Evolutionary conservation across 345 rosid genomes (phyloP).

Genomic region (Microthlaspi erraticum): DNA sequence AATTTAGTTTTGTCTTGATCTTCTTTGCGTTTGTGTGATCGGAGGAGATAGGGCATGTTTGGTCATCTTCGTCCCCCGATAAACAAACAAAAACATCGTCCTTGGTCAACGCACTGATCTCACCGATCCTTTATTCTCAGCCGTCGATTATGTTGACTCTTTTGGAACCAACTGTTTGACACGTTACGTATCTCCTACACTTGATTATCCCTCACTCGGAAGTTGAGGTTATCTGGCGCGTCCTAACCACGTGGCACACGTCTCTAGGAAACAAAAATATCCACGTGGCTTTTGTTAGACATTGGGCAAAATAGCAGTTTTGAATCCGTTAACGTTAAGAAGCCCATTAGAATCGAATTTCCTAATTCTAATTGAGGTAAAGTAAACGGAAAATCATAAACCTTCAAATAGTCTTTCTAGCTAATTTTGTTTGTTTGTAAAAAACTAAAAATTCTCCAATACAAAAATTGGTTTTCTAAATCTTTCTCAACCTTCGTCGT

Average conservation of each 20-base stretch:
- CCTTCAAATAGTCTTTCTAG: not conserved
- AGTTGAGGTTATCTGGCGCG: slow-evolving; percentile 27
- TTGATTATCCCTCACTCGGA: slow-evolving; percentile 7
- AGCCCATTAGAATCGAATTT: not conserved
- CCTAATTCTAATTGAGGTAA: not conserved
- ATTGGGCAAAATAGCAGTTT: not conserved
- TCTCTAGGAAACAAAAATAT: not conserved
- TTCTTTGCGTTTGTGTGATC: slow-evolving; percentile 19
- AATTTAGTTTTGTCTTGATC: slow-evolving; percentile 13
- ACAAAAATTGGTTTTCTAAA: not conserved
- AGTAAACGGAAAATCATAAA: no score
- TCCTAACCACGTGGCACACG: slow-evolving; percentile 36
- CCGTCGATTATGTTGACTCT: slow-evolving; percentile 42
- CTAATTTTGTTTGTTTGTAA: not conserved
- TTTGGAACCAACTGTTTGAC: not conserved
- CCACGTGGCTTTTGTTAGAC: not conserved
- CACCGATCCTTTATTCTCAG: not conserved
- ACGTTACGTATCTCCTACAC: not conserved
- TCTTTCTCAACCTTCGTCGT: not conserved
- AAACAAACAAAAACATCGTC: slow-evolving; percentile 49
- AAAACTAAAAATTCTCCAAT: not conserved
- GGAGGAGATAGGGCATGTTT: slow-evolving; percentile 61
- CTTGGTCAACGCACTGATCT: slow-evolving; percentile 27
- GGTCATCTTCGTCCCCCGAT: slow-evolving; percentile 59
- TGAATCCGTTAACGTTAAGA: not conserved